Base-by-base conservation (phyloP, 352 stramenopile genomes). In the Globisporangium emineosum region DNA sequence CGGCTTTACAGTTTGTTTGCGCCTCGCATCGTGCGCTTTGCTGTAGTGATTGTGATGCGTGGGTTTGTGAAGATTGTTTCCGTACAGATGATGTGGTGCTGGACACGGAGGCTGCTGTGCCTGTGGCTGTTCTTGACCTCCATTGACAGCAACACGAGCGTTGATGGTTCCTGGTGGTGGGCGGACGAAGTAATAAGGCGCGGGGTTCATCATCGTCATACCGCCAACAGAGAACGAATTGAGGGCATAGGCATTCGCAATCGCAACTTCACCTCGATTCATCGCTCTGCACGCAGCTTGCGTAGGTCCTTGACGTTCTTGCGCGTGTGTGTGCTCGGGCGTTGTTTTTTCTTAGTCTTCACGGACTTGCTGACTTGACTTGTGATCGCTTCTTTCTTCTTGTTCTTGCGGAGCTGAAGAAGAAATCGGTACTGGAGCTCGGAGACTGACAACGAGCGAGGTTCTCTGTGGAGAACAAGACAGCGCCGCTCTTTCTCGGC, bases 201-300 rank as follows among this genome's bases (percentile, higher is more conserved):
- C 37, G 30, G 62, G 27, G 42, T 55, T 45, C 63, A 56, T 67
- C 57, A 37, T 49, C 37, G 13, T 32, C 25, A 29, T n/a, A 25
- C 49, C 52, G 27, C 62, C 60, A 40, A 47, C 40, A 47, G 19
- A 21, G 40, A 80, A 68, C 27, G 74, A 59, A 55, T 60, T 72
- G 29, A 69, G 49, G 54, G 23, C 32, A 57, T 47, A 73, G 33
- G 66, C 70, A 30, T 69, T 80, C 50, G 70, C 73, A 53, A 88
- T 68, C 3, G 71, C 75, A 49, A 84, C 68, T 76, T 86, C 60
- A 3, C 69, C 68, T 23, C 67, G 63, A 43, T 78, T 67, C 59
- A 65, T 65, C 32, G 12, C 32, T n/a, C 29, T 25, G 43, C 19
- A 15, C 15, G 15, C 13, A 7, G 35, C 13, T 50, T 21, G 27